phyloP scores from a whole-genome alignment of 2,329 filamentous ascomycete genomes.

The Talaromyces marneffei region DNA sequence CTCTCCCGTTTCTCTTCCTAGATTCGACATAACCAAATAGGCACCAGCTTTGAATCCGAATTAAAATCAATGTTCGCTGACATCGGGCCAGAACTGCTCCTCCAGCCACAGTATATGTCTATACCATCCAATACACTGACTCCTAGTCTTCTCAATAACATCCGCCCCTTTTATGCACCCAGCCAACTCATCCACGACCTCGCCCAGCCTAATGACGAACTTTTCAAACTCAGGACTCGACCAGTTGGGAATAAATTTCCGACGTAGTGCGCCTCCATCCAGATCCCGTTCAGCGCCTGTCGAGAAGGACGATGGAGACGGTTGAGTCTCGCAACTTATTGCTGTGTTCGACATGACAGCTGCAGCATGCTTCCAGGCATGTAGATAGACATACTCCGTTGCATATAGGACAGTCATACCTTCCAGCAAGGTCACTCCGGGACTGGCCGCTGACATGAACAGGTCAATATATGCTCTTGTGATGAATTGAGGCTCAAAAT shows the following conservation, averaged over 20 bases:
- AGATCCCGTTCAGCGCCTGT: constrained; percentile 38
- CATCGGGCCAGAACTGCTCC: constrained; percentile 53
- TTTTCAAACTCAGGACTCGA: constrained; percentile 54
- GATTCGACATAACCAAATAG: background rate
- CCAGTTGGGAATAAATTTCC: constrained; percentile 65
- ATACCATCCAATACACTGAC: constrained; percentile 46
- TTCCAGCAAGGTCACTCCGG: constrained; percentile 54
- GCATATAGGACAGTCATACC: constrained; percentile 69
- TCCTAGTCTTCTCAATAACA: constrained; percentile 35
- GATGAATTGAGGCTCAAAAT: constrained; percentile 37
- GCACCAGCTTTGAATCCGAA: background rate
- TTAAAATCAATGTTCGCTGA: constrained; percentile 16
- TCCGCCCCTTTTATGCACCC: constrained; percentile 33
- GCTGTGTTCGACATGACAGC: constrained; percentile 27
- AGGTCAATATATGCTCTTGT: constrained; percentile 54
- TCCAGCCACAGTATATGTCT: constrained; percentile 50
- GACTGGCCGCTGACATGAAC: constrained; percentile 52
- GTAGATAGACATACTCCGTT: constrained; percentile 62
- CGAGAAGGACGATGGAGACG: constrained; percentile 12
- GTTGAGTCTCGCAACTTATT: constrained; percentile 18
- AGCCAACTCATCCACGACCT: constrained; percentile 52
- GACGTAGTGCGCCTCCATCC: constrained; percentile 60
- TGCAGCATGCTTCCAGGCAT: constrained; percentile 50
- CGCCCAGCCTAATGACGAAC: constrained; percentile 54
- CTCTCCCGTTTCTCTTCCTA: background rate